phyloP scores from a whole-genome alignment of 345 rosid species.

The Camelina laxa region DNA sequence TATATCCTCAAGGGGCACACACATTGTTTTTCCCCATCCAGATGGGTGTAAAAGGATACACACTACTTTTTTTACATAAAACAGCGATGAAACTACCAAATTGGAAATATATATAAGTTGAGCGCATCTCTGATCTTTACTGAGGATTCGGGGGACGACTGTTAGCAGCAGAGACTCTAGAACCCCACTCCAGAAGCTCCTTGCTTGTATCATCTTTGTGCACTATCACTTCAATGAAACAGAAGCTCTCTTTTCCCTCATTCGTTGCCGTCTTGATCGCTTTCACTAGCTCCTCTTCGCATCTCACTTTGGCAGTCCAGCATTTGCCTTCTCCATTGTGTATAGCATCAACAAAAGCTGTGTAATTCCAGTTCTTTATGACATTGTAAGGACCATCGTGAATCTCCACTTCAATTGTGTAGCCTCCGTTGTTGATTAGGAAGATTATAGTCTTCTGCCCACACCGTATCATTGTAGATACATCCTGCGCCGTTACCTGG shows the following conservation, averaged over 20 bases:
- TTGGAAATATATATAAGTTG: background rate
- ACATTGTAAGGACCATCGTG: constrained; percentile 77
- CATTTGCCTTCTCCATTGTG: constrained; percentile 66
- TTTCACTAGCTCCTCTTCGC: constrained; percentile 54
- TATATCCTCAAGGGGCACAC: background rate
- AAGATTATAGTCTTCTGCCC: constrained; percentile 62
- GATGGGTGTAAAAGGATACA: constrained; percentile 20
- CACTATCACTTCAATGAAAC: constrained; percentile 69
- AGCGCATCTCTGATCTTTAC: constrained; percentile 16
- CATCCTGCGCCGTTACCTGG: constrained; percentile 73
- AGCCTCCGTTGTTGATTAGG: constrained; percentile 74
- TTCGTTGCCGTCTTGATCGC: constrained; percentile 57
- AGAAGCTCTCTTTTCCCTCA: constrained; percentile 55
- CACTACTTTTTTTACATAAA: constrained; percentile 5
- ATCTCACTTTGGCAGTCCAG: constrained; percentile 66
- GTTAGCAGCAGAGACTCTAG: constrained; percentile 64
- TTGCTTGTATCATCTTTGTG: constrained; percentile 75
- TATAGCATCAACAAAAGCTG: constrained; percentile 63
- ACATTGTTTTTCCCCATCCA: background rate
- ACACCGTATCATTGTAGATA: constrained; percentile 64
- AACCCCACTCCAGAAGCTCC: constrained; percentile 65
- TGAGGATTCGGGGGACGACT: constrained; percentile 66
- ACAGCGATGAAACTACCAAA: constrained; percentile 1
- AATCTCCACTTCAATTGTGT: constrained; percentile 67
- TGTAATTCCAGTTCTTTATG: constrained; percentile 78